These are phyloP conservation scores for Plasmodium yoelii DNA, from an alignment of 169 alveolate genomes.

Conservation along the genomic window DNA sequence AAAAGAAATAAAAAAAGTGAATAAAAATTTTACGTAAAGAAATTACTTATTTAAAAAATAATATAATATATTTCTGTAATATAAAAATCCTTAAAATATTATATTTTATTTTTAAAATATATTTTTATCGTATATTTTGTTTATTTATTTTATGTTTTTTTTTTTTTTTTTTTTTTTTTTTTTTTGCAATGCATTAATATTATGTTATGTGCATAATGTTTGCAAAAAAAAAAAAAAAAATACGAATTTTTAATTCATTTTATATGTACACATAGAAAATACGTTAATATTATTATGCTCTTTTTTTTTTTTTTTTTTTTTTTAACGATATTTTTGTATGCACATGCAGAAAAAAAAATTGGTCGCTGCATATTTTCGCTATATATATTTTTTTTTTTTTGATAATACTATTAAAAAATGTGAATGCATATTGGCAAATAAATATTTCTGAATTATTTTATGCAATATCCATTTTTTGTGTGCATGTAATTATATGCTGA, in stretches of 20 bases:
- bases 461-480: conserved; percentile 14
- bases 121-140: background rate
- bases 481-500: conserved; percentile 35
- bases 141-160: conserved; percentile 9
- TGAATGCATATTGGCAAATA: too few relatives aligned
- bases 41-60: conserved; percentile 30
- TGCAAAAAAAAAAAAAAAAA: conserved; percentile 6
- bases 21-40: conserved; percentile 37
- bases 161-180: conserved; percentile 16
- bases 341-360: conserved; percentile 48
- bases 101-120: background rate
- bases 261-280: conserved; percentile 9
- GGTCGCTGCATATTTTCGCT: conserved; percentile 41
- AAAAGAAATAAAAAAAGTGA: conserved; percentile 31
- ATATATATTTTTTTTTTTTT: conserved; percentile 8
- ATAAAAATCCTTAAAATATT: conserved; percentile 36
- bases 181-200: background rate
- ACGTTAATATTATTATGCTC: conserved; percentile 9
- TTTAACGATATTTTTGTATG: conserved; percentile 50
- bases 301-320: conserved; percentile 46
- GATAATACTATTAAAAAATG: too few relatives aligned
- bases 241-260: background rate
- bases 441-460: too few relatives aligned
- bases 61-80: conserved; percentile 3
- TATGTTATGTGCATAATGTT: background rate